A percentile compares a stretch with the other conserved stretches of the same genome.
These are phyloP conservation scores for Cymbopogon flexuosus DNA, from an alignment of 202 grass and related monocot genomes.

Conservation along the genomic window DNA sequence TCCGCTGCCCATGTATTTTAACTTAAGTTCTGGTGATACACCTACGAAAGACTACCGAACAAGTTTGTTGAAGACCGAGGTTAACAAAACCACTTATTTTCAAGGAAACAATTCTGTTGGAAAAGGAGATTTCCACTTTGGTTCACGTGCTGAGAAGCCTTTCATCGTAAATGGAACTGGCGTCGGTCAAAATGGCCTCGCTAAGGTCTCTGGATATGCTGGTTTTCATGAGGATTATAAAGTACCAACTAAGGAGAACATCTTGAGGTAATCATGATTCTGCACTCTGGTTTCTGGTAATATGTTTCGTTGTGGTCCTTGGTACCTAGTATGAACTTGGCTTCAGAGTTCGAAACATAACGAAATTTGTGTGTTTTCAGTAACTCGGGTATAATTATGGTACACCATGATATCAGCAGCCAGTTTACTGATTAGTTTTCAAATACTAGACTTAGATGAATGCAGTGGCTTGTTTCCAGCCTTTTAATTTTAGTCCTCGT, in stretches of 20 bases:
- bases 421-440: background rate
- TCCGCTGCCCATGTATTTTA: constrained; percentile 42
- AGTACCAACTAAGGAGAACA: constrained; percentile 24
- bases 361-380: background rate
- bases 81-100: constrained; percentile 33
- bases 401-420: background rate
- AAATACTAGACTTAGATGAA: background rate
- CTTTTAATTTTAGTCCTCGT: background rate
- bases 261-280: constrained; percentile 40
- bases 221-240: constrained; percentile 31
- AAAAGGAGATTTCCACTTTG: constrained; percentile 44
- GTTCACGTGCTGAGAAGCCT: constrained; percentile 38
- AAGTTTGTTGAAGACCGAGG: constrained; percentile 37
- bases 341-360: background rate
- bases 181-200: constrained; percentile 31
- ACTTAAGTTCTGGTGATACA: constrained; percentile 43
- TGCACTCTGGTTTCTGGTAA: background rate
- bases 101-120: constrained; percentile 42
- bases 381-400: background rate
- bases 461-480: background rate
- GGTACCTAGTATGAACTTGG: background rate
- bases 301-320: constrained; percentile 1
- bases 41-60: constrained; percentile 31
- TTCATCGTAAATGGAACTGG: constrained; percentile 34
- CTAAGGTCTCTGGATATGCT: constrained; percentile 34